phyloP scores from a whole-genome alignment of 2,329 filamentous ascomycete species.

The Venturia nashicola region DNA sequence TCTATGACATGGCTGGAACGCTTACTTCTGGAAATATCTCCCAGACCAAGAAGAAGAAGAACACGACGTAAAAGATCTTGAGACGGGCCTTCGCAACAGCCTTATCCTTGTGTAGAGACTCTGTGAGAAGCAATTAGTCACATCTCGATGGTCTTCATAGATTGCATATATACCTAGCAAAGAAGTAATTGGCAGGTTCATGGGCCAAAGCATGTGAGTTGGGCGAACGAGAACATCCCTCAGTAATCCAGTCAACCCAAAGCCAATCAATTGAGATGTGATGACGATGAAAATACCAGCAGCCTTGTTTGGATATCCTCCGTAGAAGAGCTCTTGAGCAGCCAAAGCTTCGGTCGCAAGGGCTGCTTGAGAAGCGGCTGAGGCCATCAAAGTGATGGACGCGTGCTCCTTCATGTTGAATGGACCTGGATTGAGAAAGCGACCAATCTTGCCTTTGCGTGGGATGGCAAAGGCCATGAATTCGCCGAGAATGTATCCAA shows the following conservation, averaged over 20 bases:
- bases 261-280: conserved; percentile 12
- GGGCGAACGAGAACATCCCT: conserved; percentile 12
- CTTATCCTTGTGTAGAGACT: conserved; percentile 11
- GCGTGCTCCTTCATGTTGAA: conserved; percentile 26
- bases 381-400: conserved; percentile 14
- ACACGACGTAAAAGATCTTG: conserved; percentile 19
- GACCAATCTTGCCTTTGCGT: conserved; percentile 20
- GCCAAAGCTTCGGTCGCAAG: conserved; percentile 11
- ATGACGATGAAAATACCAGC: conserved; percentile 11
- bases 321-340: conserved; percentile 12
- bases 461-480: conserved; percentile 26
- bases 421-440: conserved; percentile 28
- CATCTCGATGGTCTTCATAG: conserved; percentile 5
- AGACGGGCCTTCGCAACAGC: conserved; percentile 12
- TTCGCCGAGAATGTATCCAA: conserved; percentile 32
- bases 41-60: conserved; percentile 12
- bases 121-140: conserved; percentile 5
- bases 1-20: background rate
- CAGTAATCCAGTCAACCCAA: conserved; percentile 12
- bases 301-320: background rate
- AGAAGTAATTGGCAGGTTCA: conserved; percentile 11
- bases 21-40: conserved; percentile 12
- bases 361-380: conserved; percentile 10
- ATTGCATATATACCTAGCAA: background rate
- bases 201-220: conserved; percentile 12